Base-by-base conservation (phyloP, 1,284 basidiomycete species). In the Cystobasidiaceae sp. region DNA sequence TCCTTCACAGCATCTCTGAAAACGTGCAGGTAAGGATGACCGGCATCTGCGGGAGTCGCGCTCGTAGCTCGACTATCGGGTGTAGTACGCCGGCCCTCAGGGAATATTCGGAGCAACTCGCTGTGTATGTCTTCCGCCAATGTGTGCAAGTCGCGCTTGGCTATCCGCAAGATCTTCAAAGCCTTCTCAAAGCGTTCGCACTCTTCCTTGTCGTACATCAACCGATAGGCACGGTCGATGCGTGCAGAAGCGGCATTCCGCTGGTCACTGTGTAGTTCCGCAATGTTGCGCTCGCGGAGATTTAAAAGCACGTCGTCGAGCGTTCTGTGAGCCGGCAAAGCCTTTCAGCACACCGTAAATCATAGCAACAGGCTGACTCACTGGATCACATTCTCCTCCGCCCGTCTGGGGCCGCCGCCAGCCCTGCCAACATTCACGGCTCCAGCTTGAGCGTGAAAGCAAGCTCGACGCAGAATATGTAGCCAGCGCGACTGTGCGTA, bases 131-230 rank as follows among this genome's bases (percentile, higher is more conserved):
- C 61, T n/a, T 64, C 50, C 3, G 61, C 61, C 3, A 64, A 21
- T 3, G 45, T 9, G 30, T 56, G 61, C 28, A 64, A 27, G 9
- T 55, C 61, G 4, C 45, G 61, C 30, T 56, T 49, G 1, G 66
- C 70, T 13, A 19, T 2, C 39, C 60, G 19, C 25, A 70, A 69
- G 4, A 71, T 21, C n/a, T 46, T 50, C n/a, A 74, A 58, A 8
- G 70, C 67, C 3, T 66, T 39, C 34, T 71, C 68, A 51, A 71
- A 71, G 1, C 70, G 50, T 27, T 71, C 63, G 54, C 71, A 72
- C 7, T 66, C 63, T 46, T 71, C 73, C n/a, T 66, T 46, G 34
- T 71, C 68, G 51, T 68, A 70, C 64, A 66, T 69, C n/a, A 54
- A 5, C 17, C 52, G 46, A 45, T 73, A 71, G 2, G 54, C 71